Evolutionary conservation across 192 early-diverging fungal genomes (phyloP), one percentile per base, ranked within the genome.

Genomic region (Backusella westeae): DNA sequence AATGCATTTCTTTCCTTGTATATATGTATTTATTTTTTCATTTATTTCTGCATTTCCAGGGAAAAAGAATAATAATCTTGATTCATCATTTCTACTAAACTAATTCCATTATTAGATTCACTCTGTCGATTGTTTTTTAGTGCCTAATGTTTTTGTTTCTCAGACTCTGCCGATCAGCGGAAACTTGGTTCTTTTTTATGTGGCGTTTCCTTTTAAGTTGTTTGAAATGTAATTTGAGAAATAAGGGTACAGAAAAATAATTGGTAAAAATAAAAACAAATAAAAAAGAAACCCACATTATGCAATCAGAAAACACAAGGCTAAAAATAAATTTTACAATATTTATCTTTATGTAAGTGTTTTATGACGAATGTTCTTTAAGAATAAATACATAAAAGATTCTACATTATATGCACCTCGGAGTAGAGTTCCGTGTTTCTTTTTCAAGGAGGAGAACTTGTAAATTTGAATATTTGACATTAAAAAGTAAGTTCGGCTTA

Each of bases 141-240:
- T 49, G 1, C 17, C 5, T 63, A 63, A n/a, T 56, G 0, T 56
- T 63, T 63, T 29, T 63, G 56, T 63, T 63, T 63, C 21, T 29
- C 56, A 63, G 56, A 63, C 56, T 63, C 56, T 63, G 56, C 21
- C 56, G 56, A 63, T 63, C 56, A 63, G 10, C 21, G 56, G 23
- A 63, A 63, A 63, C 56, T 63, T 63, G 21, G 2, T 14, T 63
- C 23, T 63, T 63, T 63, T 49, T 29, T 63, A 26, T 63, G 23
- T 63, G 53, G 53, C 53, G 53, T 59, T 59, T 59, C 53, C 21
- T 59, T 59, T 59, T 59, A 26, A 7, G 52, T 56, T 56, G n/a
- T 15, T 56, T 36, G 39, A 74, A 65, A 38, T 74, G 56, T 70
- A 49, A 41, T 70, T 29, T 38, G 21, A 70, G 41, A 21, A 70